phyloP scores from a whole-genome alignment of 202 grass and related monocot genomes.

The Elaeis oleifera region DNA sequence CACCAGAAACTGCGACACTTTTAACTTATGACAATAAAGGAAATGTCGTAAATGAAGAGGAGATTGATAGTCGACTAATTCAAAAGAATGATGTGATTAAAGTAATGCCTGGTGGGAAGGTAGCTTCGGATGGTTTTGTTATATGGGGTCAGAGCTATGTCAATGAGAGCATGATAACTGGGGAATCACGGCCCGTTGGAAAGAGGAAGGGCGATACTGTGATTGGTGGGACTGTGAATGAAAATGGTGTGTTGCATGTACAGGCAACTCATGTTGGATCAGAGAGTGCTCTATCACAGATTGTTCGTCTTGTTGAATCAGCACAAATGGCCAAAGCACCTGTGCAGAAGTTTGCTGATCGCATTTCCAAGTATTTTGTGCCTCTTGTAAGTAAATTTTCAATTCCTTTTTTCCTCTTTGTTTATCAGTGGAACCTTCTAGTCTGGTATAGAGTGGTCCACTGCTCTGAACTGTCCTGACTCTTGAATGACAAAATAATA shows the following conservation, averaged over 20 bases:
- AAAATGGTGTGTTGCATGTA: conserved; percentile 90
- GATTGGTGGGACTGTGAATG: conserved; percentile 86
- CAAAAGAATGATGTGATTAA: conserved; percentile 98
- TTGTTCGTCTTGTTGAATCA: conserved; percentile 81
- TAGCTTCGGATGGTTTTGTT: conserved; percentile 93
- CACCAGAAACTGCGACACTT: conserved; percentile 67
- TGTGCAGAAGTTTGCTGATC: conserved; percentile 89
- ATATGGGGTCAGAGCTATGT: conserved; percentile 94
- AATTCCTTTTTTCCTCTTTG: background rate
- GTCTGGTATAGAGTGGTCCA: too few species aligned
- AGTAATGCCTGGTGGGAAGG: conserved; percentile 73
- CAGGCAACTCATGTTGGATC: conserved; percentile 82
- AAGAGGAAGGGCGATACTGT: conserved; percentile 85
- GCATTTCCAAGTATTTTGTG: conserved; percentile 86
- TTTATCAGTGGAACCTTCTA: too few species aligned
- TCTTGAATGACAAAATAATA: too few species aligned
- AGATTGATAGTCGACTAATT: conserved; percentile 82
- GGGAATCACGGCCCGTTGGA: conserved; percentile 71
- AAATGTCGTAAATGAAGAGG: conserved; percentile 53
- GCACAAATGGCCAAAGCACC: conserved; percentile 96
- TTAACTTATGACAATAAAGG: conserved; percentile 47
- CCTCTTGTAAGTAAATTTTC: conserved; percentile 43
- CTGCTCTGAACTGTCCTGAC: too few species aligned
- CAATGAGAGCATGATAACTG: conserved; percentile 98
- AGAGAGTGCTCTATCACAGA: conserved; percentile 78